Evolutionary conservation across 768 basidiomycete species (phyloP), one percentile per base, ranked within the genome.

Genomic region (Serendipita sp.): DNA sequence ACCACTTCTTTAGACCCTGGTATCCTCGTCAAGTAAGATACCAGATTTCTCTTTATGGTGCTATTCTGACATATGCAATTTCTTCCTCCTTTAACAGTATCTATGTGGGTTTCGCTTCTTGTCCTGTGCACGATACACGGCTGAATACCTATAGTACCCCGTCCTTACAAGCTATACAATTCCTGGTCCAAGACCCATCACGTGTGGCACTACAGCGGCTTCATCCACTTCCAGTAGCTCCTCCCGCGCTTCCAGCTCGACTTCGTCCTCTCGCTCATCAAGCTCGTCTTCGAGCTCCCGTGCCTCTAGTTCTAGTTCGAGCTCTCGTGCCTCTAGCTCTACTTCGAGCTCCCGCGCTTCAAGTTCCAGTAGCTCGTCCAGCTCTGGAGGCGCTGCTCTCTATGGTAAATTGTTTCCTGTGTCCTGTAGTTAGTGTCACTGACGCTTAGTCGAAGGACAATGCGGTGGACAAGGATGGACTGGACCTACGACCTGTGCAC

Each of bases 101-200:
- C 30, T 60, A 60, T 30, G 56, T 60, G 56, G 32, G 56, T 32
- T 10, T 10, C 10, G 16, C 23, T 60, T 28, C 35, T 38, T n/a
- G 8, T 60, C 10, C 16, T 38, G 16, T 3, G 28, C 8, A 7
- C 5, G 56, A 16, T 10, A 23, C 32, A 35, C 8, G 28, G 13
- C 30, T 60, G 10, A 16, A 8, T 32, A 8, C 34, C 56, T 32
- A 5, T 30, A 60, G 56, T 54, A 54, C 52, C 56, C 56, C 16
- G 8, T 10, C 30, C 56, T 10, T 32, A 60, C 8, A 8, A 60
- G 28, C 56, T 60, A 60, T 18, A 36, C 34, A n/a, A 60, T 60
- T 30, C 56, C 56, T 10, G 71, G 71, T 11, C 72, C 72, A 10
- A 15, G 69, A 8, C 72, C 72, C n/a, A 72, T 73, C 69, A 69